phyloP scores from a whole-genome alignment of 2,329 filamentous ascomycete species.

The Ceratocystis alfenasii region DNA sequence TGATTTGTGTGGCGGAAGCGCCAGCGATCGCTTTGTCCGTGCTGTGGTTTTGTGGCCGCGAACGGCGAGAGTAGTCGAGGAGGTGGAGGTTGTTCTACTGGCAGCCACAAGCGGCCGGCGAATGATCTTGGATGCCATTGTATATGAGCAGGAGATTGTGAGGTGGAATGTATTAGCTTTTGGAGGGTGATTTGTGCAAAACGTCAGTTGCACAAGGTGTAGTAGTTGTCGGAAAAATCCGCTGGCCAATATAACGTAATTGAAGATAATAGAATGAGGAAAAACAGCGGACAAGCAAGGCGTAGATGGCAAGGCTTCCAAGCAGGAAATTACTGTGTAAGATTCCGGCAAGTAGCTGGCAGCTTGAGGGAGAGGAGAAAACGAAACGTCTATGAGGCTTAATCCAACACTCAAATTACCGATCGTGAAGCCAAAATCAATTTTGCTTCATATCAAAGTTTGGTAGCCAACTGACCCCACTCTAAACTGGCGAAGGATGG shows the following conservation, averaged over 20 bases:
- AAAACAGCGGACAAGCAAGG: background rate
- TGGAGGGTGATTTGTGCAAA: background rate
- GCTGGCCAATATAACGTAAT: background rate
- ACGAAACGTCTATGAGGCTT: slow-evolving; percentile 4
- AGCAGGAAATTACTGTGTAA: background rate
- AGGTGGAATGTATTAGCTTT: background rate
- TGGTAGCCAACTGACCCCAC: slow-evolving; percentile 11
- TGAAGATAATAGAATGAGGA: background rate
- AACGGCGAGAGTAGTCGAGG: slow-evolving; percentile 26
- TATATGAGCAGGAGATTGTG: background rate
- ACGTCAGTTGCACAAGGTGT: background rate
- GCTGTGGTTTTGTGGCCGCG: slow-evolving; percentile 41
- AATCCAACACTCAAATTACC: slow-evolving; percentile 6
- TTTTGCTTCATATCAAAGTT: slow-evolving; percentile 18
- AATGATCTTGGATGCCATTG: slow-evolving; percentile 31
- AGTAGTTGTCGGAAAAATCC: background rate
- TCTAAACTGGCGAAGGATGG: background rate
- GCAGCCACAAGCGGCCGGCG: slow-evolving; percentile 30
- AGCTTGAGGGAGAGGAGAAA: background rate
- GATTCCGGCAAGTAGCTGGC: background rate
- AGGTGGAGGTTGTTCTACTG: slow-evolving; percentile 25
- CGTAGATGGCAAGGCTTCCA: background rate
- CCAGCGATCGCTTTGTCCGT: slow-evolving; percentile 46
- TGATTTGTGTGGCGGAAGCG: slow-evolving; percentile 48
- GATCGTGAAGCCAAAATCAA: slow-evolving; percentile 11